phyloP scores from a whole-genome alignment of 2,329 filamentous ascomycete genomes.

The Fusarium sp. region DNA sequence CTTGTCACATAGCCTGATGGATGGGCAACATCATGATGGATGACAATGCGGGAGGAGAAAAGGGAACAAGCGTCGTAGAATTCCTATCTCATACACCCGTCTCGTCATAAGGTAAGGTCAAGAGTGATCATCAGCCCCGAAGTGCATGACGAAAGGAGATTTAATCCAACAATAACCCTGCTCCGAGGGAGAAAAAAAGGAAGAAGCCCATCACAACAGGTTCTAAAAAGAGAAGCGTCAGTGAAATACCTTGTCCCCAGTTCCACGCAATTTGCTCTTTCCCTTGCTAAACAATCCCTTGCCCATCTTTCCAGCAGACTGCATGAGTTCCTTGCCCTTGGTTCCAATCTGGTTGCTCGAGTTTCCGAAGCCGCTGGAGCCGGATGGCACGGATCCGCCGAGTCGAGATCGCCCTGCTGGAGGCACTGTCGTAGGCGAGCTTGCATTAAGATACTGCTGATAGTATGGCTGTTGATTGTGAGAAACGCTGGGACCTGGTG shows the following conservation, averaged over 20 bases:
- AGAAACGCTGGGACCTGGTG: constrained; percentile 40
- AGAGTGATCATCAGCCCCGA: constrained; percentile 47
- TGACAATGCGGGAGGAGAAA: constrained; percentile 40
- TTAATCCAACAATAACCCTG: constrained; percentile 47
- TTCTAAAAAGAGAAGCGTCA: constrained; percentile 59
- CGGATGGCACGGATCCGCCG: constrained; percentile 54
- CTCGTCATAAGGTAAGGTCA: constrained; percentile 51
- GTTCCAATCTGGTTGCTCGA: constrained; percentile 76
- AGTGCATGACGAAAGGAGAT: constrained; percentile 48
- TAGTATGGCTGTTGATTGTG: constrained; percentile 62
- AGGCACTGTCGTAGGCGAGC: constrained; percentile 45
- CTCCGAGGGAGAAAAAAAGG: constrained; percentile 41
- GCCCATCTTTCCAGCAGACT: constrained; percentile 87
- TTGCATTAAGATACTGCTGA: constrained; percentile 66
- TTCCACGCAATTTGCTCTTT: constrained; percentile 81
- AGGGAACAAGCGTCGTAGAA: constrained; percentile 52
- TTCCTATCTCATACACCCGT: constrained; percentile 57
- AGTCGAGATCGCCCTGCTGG: constrained; percentile 53
- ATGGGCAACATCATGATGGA: constrained; percentile 45
- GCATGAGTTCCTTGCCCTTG: constrained; percentile 89
- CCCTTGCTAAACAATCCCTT: constrained; percentile 94
- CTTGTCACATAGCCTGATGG: constrained; percentile 45
- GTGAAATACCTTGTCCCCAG: constrained; percentile 89
- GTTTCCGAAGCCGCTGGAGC: constrained; percentile 61
- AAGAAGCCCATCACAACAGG: constrained; percentile 46